Evolutionary conservation across 768 basidiomycete species (phyloP).

Genomic region (Erythrobasidium yunnanense): DNA sequence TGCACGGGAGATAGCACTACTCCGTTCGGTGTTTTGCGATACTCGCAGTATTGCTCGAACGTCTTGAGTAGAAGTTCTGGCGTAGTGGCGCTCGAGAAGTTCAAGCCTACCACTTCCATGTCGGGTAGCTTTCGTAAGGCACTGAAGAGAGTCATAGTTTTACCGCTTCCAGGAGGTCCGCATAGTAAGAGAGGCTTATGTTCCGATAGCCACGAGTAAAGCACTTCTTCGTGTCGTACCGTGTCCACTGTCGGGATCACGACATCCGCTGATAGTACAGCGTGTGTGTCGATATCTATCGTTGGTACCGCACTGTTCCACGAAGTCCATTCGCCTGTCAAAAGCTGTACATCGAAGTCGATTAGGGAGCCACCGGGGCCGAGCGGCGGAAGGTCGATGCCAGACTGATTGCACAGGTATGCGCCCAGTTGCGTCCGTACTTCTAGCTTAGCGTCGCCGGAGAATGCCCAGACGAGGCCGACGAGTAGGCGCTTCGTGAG

Average conservation of each 20-base stretch:
- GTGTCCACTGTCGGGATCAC: conserved; percentile 98
- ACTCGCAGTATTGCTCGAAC: conserved; percentile 99
- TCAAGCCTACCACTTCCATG: conserved; percentile 97
- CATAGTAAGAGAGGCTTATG: conserved; percentile 97
- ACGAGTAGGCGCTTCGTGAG: conserved; percentile 78
- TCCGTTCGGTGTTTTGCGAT: conserved; percentile 96
- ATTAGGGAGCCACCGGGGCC: conserved; percentile 69
- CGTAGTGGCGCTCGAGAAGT: conserved; percentile 97
- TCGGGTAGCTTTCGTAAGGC: conserved; percentile 93
- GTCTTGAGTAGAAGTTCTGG: conserved; percentile 97
- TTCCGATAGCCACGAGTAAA: conserved; percentile 97
- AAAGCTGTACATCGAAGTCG: conserved; percentile 85
- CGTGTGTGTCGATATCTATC: conserved; percentile 93
- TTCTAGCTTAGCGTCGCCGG: conserved; percentile 87
- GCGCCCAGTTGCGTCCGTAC: conserved; percentile 79
- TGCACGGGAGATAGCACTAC: conserved; percentile 85
- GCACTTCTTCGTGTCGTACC: conserved; percentile 91
- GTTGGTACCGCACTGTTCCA: conserved; percentile 88
- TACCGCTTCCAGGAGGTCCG: conserved; percentile 98
- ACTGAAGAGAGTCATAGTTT: conserved; percentile 98
- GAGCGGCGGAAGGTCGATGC: conserved; percentile 75
- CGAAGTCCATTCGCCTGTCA: conserved; percentile 71
- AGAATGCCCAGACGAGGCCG: conserved; percentile 94
- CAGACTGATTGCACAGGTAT: conserved; percentile 70
- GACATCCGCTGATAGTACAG: conserved; percentile 87